Evolutionary conservation across 164 flowering plant genomes (phyloP).

Genomic region (Piper longum): DNA sequence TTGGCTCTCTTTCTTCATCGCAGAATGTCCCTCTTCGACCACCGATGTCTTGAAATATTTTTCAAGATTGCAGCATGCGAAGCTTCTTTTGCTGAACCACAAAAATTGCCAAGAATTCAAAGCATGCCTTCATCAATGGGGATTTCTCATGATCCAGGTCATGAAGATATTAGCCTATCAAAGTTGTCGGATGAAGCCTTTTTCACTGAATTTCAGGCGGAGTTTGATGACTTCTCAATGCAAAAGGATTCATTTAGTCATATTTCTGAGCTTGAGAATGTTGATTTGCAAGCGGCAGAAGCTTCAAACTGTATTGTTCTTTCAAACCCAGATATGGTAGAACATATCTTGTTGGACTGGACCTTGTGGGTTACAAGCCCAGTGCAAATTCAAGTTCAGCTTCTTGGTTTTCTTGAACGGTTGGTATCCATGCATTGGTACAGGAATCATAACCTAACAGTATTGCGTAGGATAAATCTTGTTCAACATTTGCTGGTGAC

Average conservation of each 20-base stretch:
- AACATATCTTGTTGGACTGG: constrained; percentile 98
- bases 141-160: constrained; percentile 31
- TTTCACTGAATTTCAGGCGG: constrained; percentile 80
- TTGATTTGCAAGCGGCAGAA: constrained; percentile 48
- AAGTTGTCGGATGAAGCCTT: constrained; percentile 76
- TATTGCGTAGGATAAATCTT: constrained; percentile 82
- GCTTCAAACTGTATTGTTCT: constrained; percentile 91
- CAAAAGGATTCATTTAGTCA: constrained; percentile 83
- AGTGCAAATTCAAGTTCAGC: constrained; percentile 75
- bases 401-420: constrained; percentile 89
- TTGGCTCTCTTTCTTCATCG: constrained; percentile 81
- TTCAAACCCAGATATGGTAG: constrained; percentile 97
- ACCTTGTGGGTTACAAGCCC: constrained; percentile 93
- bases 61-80: constrained; percentile 99
- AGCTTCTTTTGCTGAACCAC: constrained; percentile 92
- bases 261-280: constrained; percentile 82
- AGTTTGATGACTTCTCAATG: constrained; percentile 80
- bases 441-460: constrained; percentile 86
- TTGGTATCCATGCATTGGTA: constrained; percentile 99
- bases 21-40: constrained; percentile 82
- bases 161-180: constrained; percentile 53
- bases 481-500: constrained; percentile 95
- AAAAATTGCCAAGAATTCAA: constrained; percentile 30
- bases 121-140: constrained; percentile 29
- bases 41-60: constrained; percentile 90